Evolutionary conservation across 352 stramenopile species (phyloP).

Genomic region (Chrysophaeum taylorii): DNA sequence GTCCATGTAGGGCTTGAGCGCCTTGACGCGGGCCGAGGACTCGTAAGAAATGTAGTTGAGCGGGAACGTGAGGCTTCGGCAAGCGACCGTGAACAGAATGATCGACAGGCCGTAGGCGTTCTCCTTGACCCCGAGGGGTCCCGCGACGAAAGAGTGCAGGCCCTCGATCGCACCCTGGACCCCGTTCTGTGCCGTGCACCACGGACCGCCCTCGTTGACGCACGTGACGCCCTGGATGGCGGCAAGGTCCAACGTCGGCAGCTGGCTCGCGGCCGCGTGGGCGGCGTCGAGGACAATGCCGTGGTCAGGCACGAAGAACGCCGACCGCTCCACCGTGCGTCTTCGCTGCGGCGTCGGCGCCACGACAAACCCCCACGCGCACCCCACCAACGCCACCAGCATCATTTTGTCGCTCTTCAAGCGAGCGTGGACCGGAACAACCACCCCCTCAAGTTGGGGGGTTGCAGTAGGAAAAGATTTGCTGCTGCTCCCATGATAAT

Average conservation of each 20-base stretch:
- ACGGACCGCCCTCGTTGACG: neutral
- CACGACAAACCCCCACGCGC: too few relatives aligned
- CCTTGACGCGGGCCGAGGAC: constrained; percentile 19
- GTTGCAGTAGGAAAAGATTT: too few relatives aligned
- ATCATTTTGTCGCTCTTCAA: too few relatives aligned
- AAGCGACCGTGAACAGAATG: constrained; percentile 39
- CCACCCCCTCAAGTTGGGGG: too few relatives aligned
- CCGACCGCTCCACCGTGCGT: too few relatives aligned
- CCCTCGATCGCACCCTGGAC: neutral
- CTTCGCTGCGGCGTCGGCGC: too few relatives aligned
- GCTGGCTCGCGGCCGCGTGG: too few relatives aligned
- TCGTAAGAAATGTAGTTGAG: constrained; percentile 38
- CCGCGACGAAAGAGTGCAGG: neutral
- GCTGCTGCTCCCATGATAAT: too few relatives aligned
- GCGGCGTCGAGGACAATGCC: too few relatives aligned
- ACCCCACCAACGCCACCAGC: too few relatives aligned
- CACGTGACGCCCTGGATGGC: constrained; percentile 1
- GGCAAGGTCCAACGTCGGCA: neutral
- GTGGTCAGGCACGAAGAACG: too few relatives aligned
- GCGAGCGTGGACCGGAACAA: too few relatives aligned
- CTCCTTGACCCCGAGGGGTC: neutral
- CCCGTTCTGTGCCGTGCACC: neutral
- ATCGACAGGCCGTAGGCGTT: constrained; percentile 35
- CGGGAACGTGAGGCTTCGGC: constrained; percentile 37
- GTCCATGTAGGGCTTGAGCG: constrained; percentile 12